Conservation (phyloP, 2,329 filamentous ascomycete genomes). For the Paradendryphiella salina region DNA sequence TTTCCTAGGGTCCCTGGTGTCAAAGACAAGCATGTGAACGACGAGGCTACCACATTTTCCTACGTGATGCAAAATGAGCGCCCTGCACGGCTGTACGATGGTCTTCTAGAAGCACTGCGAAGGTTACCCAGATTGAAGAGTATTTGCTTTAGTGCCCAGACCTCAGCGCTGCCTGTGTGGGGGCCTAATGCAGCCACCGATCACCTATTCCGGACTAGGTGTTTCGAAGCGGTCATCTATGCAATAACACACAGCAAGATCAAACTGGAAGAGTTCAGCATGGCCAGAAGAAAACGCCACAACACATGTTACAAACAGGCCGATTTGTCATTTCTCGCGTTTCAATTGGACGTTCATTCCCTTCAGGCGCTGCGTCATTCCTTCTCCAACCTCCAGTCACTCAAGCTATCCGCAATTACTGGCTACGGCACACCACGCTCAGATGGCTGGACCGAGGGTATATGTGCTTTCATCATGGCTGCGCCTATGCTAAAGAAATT, state of each 20-base stretch:
- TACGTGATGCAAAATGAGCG: conserved; percentile 23
- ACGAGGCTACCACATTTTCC: conserved; percentile 28
- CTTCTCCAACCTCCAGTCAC: conserved; percentile 20
- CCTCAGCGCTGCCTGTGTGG: conserved; percentile 14
- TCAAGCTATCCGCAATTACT: conserved; percentile 27
- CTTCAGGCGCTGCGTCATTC: conserved; percentile 16
- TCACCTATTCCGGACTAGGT: conserved; percentile 23
- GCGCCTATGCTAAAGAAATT: conserved; percentile 24
- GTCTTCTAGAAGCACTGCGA: conserved; percentile 23
- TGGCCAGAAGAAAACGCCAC: conserved; percentile 19
- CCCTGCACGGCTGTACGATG: conserved; percentile 23
- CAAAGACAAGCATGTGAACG: conserved; percentile 20
- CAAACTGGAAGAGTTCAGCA: conserved; percentile 27
- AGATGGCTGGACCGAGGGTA: conserved; percentile 28
- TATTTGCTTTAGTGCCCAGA: conserved; percentile 25
- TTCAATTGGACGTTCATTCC: conserved; percentile 17
- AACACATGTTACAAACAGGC: conserved; percentile 15
- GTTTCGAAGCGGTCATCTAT: conserved; percentile 29
- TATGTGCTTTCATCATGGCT: conserved; percentile 27
- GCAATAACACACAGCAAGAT: conserved; percentile 27
- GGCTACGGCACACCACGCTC: conserved; percentile 15
- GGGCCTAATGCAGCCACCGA: conserved; percentile 13
- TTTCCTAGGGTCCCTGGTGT: conserved; percentile 26
- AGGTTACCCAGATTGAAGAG: conserved; percentile 23
- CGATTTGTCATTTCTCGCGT: conserved; percentile 19